Evolutionary conservation across 1,139 yeast species (phyloP).

Genomic region (Yarrowia galli): DNA sequence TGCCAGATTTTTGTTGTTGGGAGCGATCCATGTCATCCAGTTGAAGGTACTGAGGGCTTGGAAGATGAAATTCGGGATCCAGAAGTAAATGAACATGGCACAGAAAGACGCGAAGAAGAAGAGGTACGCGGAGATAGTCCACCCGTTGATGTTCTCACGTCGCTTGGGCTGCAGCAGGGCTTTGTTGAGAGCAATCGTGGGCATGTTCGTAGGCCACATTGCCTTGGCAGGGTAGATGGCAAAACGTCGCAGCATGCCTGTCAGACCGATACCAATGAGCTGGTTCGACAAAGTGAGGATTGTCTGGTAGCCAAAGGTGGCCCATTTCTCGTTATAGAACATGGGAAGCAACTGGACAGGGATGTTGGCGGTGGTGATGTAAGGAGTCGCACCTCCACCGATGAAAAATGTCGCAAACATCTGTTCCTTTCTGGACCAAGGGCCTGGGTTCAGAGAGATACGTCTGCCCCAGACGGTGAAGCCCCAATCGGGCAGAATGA

Average conservation of each 20-base stretch:
- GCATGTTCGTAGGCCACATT: slow-evolving; percentile 64
- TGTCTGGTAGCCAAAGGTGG: slow-evolving; percentile 55
- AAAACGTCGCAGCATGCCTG: slow-evolving; percentile 57
- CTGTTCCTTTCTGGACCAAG: slow-evolving; percentile 75
- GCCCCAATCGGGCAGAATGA: slow-evolving; percentile 63
- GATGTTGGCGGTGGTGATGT: slow-evolving; percentile 50
- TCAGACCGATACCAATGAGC: slow-evolving; percentile 64
- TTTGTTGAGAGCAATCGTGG: slow-evolving; percentile 62
- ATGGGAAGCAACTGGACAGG: slow-evolving; percentile 48
- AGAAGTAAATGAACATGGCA: slow-evolving; percentile 59
- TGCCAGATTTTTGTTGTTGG: slow-evolving; percentile 61
- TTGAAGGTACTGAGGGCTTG: slow-evolving; percentile 61
- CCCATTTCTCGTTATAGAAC: slow-evolving; percentile 47
- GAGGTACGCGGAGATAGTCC: slow-evolving; percentile 58
- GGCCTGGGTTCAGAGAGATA: slow-evolving; percentile 62
- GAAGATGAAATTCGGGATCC: slow-evolving; percentile 65
- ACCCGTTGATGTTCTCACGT: slow-evolving; percentile 55
- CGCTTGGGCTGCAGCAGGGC: slow-evolving; percentile 56
- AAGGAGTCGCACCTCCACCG: slow-evolving; percentile 55
- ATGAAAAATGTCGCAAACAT: slow-evolving; percentile 62
- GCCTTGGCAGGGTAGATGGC: slow-evolving; percentile 62
- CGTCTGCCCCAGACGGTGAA: slow-evolving; percentile 54
- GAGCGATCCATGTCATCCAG: slow-evolving; percentile 71
- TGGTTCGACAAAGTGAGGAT: slow-evolving; percentile 63
- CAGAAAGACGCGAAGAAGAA: slow-evolving; percentile 55